Conservation (phyloP, 495 filamentous ascomycete species). For the Neurospora pannonica region DNA sequence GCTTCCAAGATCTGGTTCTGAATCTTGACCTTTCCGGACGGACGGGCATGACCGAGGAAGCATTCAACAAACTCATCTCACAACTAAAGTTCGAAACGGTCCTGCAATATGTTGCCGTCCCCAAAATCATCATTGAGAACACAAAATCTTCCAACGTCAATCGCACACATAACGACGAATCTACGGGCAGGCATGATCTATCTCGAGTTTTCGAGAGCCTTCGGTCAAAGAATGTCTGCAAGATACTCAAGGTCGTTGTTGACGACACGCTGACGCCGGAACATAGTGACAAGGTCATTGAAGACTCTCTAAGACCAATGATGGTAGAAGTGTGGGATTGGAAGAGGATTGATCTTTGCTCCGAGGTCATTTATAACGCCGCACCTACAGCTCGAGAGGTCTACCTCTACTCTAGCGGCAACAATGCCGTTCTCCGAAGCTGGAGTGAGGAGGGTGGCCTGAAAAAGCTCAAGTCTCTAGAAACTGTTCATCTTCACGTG, state of each 20-base stretch:
- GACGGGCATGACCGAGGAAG: too few relatives aligned
- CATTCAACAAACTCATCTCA: too few relatives aligned
- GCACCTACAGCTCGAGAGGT: conserved; percentile 19
- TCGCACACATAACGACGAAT: too few relatives aligned
- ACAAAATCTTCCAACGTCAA: too few relatives aligned
- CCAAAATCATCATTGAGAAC: too few relatives aligned
- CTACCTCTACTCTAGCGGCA: conserved; percentile 26
- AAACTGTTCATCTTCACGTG: too few relatives aligned
- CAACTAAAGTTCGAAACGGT: too few relatives aligned
- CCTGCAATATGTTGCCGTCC: too few relatives aligned
- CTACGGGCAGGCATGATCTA: too few relatives aligned
- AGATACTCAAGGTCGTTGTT: conserved; percentile 25
- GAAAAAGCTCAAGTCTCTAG: too few relatives aligned
- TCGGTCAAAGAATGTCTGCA: conserved; percentile 12
- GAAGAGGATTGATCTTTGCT: conserved; percentile 28
- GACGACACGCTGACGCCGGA: conserved; percentile 15
- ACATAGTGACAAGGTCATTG: conserved; percentile 30
- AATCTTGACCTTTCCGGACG: too few relatives aligned
- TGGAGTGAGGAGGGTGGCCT: conserved; percentile 12
- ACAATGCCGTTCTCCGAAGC: conserved; percentile 18
- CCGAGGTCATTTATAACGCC: conserved; percentile 20
- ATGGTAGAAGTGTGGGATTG: conserved; percentile 29
- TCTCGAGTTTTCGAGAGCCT: conserved; percentile 17
- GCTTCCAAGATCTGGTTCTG: too few relatives aligned
- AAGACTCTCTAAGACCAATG: conserved; percentile 16